Evolutionary conservation across 805 yeast genomes (phyloP), one percentile per base, ranked within the genome.

Genomic region (Cyberlindnera xishuangbannaensis): DNA sequence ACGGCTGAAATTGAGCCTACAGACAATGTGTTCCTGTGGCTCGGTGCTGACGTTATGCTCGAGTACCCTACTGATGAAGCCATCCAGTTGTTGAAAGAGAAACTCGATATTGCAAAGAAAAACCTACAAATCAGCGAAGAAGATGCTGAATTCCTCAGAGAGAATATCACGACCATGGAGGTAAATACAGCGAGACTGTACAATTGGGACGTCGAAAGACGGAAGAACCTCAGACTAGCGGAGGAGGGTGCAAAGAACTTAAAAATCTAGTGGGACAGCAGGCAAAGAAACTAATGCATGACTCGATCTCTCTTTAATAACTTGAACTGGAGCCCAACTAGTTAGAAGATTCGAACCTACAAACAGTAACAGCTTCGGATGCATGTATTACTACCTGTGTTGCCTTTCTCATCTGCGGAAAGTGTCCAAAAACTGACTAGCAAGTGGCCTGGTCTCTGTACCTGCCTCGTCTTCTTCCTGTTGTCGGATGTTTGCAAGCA

Each of bases 31-130:
- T 77, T 77, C 43, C 65, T 92, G 30, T 92, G 98, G 98, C 69
- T 92, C n/a, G 98, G 98, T 9, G 98, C 98, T 0, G 95, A 87
- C 48, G 88, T 90, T 7, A 90, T 92, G 97, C 67, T 92, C 52
- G 97, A 92, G 55, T 92, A 90, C 52, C 88, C 95, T 11, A 64
- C 86, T 17, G 83, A 73, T 24, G 98, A 92, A 56, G 98, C 98
- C 2, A 71, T 78, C 30, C 78, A 67, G 22, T 66, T 92, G 46
- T 63, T 92, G 36, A 51, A 64, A 10, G 67, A 68, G 24, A 76
- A 90, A 55, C 68, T 88, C 40, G 56, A 57, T 11, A 72, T 73
- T 21, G 87, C 95, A 12, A 62, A 71, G 45, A 63, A 69, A 25
- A 80, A 73, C 43, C 68, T 76, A 46, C 55, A 61, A 16, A 64